Conservation (phyloP, 2,329 filamentous ascomycete genomes). For the Hawksworthiomyces lignivorus region DNA sequence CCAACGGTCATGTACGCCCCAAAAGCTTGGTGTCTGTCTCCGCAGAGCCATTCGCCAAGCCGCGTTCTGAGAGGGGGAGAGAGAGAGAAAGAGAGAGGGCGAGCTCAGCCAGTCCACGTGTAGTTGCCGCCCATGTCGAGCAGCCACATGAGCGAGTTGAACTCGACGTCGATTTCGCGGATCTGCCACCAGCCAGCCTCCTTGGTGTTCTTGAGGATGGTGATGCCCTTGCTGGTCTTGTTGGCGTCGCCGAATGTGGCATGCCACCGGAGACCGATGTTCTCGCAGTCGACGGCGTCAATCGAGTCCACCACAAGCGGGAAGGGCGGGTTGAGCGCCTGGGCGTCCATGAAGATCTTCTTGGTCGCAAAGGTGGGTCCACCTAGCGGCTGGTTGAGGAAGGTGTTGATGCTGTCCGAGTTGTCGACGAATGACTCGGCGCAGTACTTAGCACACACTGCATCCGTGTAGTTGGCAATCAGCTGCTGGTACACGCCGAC, state of each 20-base stretch:
- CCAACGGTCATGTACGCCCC: too few species aligned
- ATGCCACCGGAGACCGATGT: conserved; percentile 23
- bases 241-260: conserved; percentile 24
- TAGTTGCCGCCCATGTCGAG: conserved; percentile 32
- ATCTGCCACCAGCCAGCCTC: conserved; percentile 23
- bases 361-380: conserved; percentile 24
- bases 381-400: conserved; percentile 23
- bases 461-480: conserved; percentile 23
- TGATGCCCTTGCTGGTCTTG: conserved; percentile 23
- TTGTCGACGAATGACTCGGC: conserved; percentile 22
- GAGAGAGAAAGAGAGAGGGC: too few species aligned
- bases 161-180: conserved; percentile 23
- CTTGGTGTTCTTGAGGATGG: conserved; percentile 22
- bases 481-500: conserved; percentile 22
- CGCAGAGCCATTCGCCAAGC: too few species aligned
- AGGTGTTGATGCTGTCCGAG: conserved; percentile 27
- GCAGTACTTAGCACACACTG: conserved; percentile 22
- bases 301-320: conserved; percentile 22
- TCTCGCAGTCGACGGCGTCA: conserved; percentile 23
- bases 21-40: too few species aligned
- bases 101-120: conserved; percentile 14
- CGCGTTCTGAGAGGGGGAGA: too few species aligned
- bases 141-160: conserved; percentile 19
- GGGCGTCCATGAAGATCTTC: conserved; percentile 24
- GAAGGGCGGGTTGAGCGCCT: conserved; percentile 21